A percentile compares a stretch with the other conserved stretches of the same genome.
Evolutionary conservation across 176 grass and related monocot genomes (phyloP).

Genomic region (Musa troglodytarum): DNA sequence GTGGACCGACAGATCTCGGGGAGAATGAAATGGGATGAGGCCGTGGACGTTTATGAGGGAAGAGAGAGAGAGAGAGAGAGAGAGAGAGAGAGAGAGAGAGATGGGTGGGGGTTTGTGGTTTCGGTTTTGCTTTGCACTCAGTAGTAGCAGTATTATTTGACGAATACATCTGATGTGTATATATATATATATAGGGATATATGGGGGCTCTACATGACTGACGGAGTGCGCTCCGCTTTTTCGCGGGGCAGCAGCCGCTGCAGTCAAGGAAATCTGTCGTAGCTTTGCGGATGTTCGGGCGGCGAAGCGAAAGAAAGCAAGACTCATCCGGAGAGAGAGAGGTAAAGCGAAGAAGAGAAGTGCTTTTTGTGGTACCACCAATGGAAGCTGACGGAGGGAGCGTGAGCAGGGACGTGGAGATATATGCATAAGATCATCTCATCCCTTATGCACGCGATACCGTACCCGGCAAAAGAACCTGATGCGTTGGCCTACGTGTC

Average conservation of each 20-base stretch:
- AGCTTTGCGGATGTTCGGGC: slow-evolving; percentile 19
- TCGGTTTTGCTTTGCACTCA: too few relatives aligned
- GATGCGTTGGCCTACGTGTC: too few relatives aligned
- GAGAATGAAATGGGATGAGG: background rate
- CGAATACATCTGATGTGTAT: too few relatives aligned
- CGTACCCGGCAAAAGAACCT: too few relatives aligned
- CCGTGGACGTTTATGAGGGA: background rate
- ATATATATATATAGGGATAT: too few relatives aligned
- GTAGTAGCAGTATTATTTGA: too few relatives aligned
- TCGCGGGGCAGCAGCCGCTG: background rate
- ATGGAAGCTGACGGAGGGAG: too few relatives aligned
- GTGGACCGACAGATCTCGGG: background rate
- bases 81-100: background rate
- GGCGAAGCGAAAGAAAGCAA: slow-evolving; percentile 8
- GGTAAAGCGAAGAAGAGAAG: background rate
- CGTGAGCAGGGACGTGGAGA: too few relatives aligned
- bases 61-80: background rate
- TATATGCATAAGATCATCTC: too few relatives aligned
- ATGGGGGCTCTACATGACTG: too few relatives aligned
- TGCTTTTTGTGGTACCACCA: background rate
- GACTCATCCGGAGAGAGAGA: background rate
- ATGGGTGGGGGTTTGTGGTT: too few relatives aligned
- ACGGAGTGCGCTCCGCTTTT: background rate
- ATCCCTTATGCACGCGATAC: too few relatives aligned
- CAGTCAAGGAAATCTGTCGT: slow-evolving; percentile 6